Evolutionary conservation across 352 stramenopile species (phyloP), one percentile per base, ranked within the genome.

Genomic region (Pythium myriotylum): DNA sequence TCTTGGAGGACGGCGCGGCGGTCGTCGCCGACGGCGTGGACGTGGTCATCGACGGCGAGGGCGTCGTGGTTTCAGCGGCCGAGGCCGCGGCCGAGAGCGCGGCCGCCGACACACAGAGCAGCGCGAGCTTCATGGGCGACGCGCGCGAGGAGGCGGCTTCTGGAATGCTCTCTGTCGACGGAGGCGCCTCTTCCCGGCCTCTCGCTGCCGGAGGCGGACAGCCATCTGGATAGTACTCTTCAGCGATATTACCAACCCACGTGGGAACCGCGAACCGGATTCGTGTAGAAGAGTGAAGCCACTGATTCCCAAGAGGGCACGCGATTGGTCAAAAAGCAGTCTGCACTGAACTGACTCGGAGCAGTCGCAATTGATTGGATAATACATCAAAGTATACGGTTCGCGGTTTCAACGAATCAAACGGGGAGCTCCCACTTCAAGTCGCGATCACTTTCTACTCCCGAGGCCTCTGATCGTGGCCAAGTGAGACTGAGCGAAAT

Each of bases 401-500:
- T 33, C 4, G 12, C 4, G 43, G 24, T 67, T 62, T 62, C n/a
- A 43, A 17, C 60, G 43, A 62, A 67, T 66, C 35, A 41, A 7
- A 43, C n/a, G n/a, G n/a, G n/a, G n/a, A n/a, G n/a, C n/a, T n/a
- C n/a, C n/a, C n/a, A n/a, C 29, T 35, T 10, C 29, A 10, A 5
- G 29, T 5, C 29, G 5, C 29, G 10, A 10, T 65, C 47, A 58
- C 27, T 47, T 59, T 22, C 50, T n/a, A n/a, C n/a, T 42, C 1
- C 49, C 29, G 10, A 71, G 57, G 8, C 64, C 43, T 35, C 64
- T 57, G 29, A 71, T 65, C 13, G 59, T 71, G 5, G 56, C 51
- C 24, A 71, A 33, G 45, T 71, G 64, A 3, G 56, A 67, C 45
- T 71, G 64, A n/a, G 64, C 57, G 35, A 63, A 71, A 1, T 63